Evolutionary conservation across 371 early-diverging fungal species (phyloP).

Genomic region (Circinella minor): DNA sequence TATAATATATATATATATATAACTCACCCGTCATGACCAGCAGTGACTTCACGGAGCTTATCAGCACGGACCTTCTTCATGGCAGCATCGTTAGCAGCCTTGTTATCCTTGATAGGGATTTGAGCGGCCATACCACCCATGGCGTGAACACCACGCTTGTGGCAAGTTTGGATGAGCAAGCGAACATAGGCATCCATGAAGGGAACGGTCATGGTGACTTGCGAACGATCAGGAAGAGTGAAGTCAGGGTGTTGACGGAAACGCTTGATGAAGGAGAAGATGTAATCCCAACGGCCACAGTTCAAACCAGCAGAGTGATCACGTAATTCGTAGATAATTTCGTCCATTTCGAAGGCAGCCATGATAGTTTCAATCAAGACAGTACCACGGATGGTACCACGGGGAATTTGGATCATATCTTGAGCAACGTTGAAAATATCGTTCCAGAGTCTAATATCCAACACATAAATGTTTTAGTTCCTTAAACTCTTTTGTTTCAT

Average conservation of each 20-base stretch:
- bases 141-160: slow-evolving; percentile 95
- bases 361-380: slow-evolving; percentile 96
- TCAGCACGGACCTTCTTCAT: slow-evolving; percentile 91
- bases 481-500: background rate
- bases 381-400: slow-evolving; percentile 95
- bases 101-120: slow-evolving; percentile 93
- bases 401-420: slow-evolving; percentile 84
- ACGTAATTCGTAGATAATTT: slow-evolving; percentile 96
- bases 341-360: slow-evolving; percentile 97
- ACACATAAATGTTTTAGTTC: background rate
- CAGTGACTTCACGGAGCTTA: slow-evolving; percentile 91
- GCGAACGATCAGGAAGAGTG: slow-evolving; percentile 87
- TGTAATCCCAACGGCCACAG: slow-evolving; percentile 99
- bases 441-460: slow-evolving; percentile 82
- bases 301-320: slow-evolving; percentile 96
- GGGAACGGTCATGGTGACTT: slow-evolving; percentile 90
- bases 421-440: slow-evolving; percentile 94
- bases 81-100: slow-evolving; percentile 83
- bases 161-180: slow-evolving; percentile 94
- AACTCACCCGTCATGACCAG: slow-evolving; percentile 85
- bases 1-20: background rate
- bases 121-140: slow-evolving; percentile 99
- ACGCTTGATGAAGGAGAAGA: slow-evolving; percentile 92
- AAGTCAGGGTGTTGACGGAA: slow-evolving; percentile 83
- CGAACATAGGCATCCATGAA: slow-evolving; percentile 95